These are phyloP conservation scores for Craterostigma plantagineum DNA, from an alignment of 257 asterid species.

Conservation along the genomic window DNA sequence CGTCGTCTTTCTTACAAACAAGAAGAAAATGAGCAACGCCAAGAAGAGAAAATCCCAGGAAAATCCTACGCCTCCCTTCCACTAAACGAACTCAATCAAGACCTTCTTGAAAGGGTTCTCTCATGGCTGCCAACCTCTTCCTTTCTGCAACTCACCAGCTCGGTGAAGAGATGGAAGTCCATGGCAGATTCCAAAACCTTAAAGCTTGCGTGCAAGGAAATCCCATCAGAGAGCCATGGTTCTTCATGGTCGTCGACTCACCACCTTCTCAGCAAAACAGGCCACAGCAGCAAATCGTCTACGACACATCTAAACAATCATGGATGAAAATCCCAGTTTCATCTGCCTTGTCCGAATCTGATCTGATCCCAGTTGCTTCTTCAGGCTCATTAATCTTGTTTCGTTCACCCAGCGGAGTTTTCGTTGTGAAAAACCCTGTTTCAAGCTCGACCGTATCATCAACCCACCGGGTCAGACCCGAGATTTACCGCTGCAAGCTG, in stretches of 20 bases:
- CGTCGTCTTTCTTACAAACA: background rate
- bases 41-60: conserved; percentile 14
- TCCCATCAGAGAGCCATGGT: conserved; percentile 56
- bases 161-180: conserved; percentile 85
- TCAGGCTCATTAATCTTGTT: conserved; percentile 61
- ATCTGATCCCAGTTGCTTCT: conserved; percentile 54
- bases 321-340: conserved; percentile 35
- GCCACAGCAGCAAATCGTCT: conserved; percentile 19
- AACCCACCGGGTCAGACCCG: conserved; percentile 10
- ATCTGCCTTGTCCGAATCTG: conserved; percentile 8
- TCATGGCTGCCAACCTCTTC: conserved; percentile 69
- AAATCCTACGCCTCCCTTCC: conserved; percentile 15
- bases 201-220: conserved; percentile 37
- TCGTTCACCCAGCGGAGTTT: conserved; percentile 14
- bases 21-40: conserved; percentile 3
- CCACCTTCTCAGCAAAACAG: conserved; percentile 7
- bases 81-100: conserved; percentile 58
- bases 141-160: conserved; percentile 26
- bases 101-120: conserved; percentile 65
- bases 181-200: conserved; percentile 41
- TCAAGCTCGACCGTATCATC: conserved; percentile 19
- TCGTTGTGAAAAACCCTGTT: conserved; percentile 44
- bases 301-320: conserved; percentile 37
- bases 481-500: conserved; percentile 22
- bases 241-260: conserved; percentile 60